Percentiles rank a stretch among this genome's conserved stretches.
phyloP scores from a whole-genome alignment of 176 grass and related monocot species.

The Ananas comosus region DNA sequence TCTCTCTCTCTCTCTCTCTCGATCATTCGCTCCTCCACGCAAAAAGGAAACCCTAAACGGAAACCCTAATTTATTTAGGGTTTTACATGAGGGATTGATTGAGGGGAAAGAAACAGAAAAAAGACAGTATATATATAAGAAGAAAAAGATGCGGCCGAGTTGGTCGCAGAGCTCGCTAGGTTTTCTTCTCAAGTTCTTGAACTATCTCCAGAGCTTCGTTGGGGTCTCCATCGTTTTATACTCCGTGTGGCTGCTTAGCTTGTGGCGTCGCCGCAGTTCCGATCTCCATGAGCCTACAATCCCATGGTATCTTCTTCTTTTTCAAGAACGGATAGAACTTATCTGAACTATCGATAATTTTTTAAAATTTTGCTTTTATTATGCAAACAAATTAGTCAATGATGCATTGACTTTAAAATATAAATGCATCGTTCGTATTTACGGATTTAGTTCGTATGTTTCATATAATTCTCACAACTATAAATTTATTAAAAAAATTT shows the following conservation, averaged over 20 bases:
- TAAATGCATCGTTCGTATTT: too few relatives aligned
- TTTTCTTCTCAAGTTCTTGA: conserved; percentile 6
- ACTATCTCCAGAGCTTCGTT: conserved; percentile 4
- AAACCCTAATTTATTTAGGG: too few relatives aligned
- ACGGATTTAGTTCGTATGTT: too few relatives aligned
- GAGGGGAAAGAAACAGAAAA: background rate
- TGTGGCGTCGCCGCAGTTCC: background rate
- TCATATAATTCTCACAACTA: too few relatives aligned
- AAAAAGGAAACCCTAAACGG: background rate
- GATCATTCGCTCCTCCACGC: background rate
- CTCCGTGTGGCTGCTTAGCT: conserved; percentile 2
- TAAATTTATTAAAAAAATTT: too few relatives aligned
- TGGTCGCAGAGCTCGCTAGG: background rate
- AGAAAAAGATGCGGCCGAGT: background rate
- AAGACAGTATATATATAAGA: background rate
- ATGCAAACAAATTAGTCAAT: too few relatives aligned
- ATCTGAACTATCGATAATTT: too few relatives aligned
- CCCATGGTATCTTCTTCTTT: background rate
- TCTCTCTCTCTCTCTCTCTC: too few relatives aligned
- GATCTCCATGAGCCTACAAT: background rate
- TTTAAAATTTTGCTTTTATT: too few relatives aligned
- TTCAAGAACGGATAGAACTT: too few relatives aligned
- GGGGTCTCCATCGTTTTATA: conserved; percentile 6
- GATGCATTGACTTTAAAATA: too few relatives aligned
- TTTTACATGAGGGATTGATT: background rate